Percentiles rank a stretch among this genome's conserved stretches.
Evolutionary conservation across 257 asterid species (phyloP).

Genomic region (Coffea eugenioides): DNA sequence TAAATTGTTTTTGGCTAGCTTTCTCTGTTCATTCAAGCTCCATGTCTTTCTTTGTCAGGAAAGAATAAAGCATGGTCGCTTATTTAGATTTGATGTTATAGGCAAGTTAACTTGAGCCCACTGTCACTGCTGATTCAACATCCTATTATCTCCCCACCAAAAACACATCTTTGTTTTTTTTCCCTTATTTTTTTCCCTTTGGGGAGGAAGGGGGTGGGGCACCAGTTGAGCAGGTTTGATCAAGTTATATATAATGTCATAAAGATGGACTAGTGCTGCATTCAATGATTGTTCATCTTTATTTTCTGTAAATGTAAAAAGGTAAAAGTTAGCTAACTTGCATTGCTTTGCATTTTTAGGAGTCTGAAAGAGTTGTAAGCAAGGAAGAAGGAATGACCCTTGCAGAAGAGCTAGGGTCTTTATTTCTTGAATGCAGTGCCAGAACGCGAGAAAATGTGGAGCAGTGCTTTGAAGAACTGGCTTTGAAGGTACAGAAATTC

Average conservation of each 20-base stretch:
- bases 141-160: neutral
- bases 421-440: constrained; percentile 89
- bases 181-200: neutral
- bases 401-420: constrained; percentile 75
- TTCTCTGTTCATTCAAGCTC: neutral
- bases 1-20: neutral
- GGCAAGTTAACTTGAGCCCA: neutral
- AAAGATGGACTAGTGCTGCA: neutral
- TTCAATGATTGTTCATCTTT: neutral
- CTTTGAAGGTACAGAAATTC: constrained; percentile 52
- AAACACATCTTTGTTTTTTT: too few species aligned
- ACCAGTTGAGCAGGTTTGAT: neutral
- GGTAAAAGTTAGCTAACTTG: neutral
- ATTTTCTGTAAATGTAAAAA: neutral
- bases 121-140: neutral
- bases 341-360: constrained; percentile 42
- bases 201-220: neutral
- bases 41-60: neutral
- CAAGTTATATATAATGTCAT: too few species aligned
- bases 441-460: constrained; percentile 87
- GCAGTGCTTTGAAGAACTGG: constrained; percentile 73
- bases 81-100: too few species aligned
- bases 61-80: neutral
- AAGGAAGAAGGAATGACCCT: constrained; percentile 77
- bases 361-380: constrained; percentile 71